These are phyloP conservation scores for Emergomyces pasteurianus DNA, from an alignment of 2,329 filamentous ascomycete genomes.

Conservation along the genomic window DNA sequence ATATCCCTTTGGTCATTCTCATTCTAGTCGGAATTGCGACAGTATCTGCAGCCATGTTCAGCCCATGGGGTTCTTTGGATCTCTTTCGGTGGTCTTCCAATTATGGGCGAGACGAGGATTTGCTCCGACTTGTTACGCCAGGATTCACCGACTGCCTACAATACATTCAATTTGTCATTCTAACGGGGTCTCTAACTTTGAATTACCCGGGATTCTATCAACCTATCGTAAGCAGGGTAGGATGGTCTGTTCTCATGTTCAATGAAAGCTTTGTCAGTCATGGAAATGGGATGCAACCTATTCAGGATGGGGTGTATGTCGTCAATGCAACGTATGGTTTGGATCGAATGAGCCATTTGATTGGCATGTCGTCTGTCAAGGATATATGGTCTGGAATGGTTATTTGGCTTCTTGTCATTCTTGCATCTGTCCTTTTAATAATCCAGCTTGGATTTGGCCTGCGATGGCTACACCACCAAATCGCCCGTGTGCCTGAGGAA, in stretches of 20 bases:
- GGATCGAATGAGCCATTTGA: conserved; percentile 63
- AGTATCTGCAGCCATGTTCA: conserved; percentile 71
- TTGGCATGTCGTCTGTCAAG: conserved; percentile 61
- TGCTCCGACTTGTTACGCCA: conserved; percentile 83
- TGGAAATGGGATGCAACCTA: conserved; percentile 50
- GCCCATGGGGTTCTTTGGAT: conserved; percentile 86
- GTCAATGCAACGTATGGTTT: conserved; percentile 69
- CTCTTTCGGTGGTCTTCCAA: conserved; percentile 97
- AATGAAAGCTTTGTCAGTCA: conserved; percentile 76
- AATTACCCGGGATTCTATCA: conserved; percentile 92
- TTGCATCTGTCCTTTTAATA: conserved; percentile 53
- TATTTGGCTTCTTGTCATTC: conserved; percentile 72
- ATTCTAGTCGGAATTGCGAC: conserved; percentile 72
- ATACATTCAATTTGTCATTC: conserved; percentile 84
- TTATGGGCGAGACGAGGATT: conserved; percentile 84
- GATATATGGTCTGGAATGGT: conserved; percentile 95
- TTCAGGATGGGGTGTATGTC: conserved; percentile 78
- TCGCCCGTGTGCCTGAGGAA: conserved; percentile 65
- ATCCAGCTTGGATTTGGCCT: conserved; percentile 65
- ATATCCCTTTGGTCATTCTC: conserved; percentile 66
- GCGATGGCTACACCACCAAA: conserved; percentile 62
- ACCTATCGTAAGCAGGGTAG: conserved; percentile 72
- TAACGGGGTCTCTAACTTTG: conserved; percentile 78
- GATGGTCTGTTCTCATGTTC: conserved; percentile 88
- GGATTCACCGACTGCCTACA: conserved; percentile 95